phyloP scores from a whole-genome alignment of 352 stramenopile genomes.

The Globisporangium acanthophoron region DNA sequence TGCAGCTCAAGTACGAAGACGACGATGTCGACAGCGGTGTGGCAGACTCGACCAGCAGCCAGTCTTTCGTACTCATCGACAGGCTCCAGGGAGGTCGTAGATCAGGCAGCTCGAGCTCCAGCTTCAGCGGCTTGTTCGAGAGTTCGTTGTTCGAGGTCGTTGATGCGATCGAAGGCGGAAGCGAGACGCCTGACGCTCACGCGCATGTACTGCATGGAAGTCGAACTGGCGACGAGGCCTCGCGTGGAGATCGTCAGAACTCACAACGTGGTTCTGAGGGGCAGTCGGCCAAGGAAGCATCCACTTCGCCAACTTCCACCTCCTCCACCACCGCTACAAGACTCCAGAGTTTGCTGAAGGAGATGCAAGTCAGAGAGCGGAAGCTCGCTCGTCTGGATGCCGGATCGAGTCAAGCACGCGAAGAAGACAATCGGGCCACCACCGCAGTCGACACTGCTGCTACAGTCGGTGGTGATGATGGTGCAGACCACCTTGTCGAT shows the following conservation, averaged over 20 bases:
- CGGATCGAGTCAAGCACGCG: not conserved
- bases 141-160: constrained; percentile 41
- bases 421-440: not conserved
- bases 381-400: constrained; percentile 15
- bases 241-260: not conserved
- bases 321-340: constrained; percentile 9
- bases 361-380: constrained; percentile 24
- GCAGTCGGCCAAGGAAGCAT: not conserved
- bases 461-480: not conserved
- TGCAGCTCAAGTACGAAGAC: not conserved
- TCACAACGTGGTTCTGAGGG: not conserved
- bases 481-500: not conserved
- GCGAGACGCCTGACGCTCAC: not conserved
- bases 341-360: constrained; percentile 20
- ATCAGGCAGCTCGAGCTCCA: not conserved
- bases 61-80: constrained; percentile 11
- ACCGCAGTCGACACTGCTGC: not conserved
- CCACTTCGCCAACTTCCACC: not conserved
- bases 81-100: not conserved
- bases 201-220: not conserved
- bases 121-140: constrained; percentile 31
- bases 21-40: constrained; percentile 5
- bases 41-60: constrained; percentile 3
- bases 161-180: constrained; percentile 26
- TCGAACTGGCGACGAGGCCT: no score